A percentile compares a stretch with the other conserved stretches of the same genome.
Conservation (phyloP, 495 filamentous ascomycete genomes). For the Durotheca rogersii region DNA sequence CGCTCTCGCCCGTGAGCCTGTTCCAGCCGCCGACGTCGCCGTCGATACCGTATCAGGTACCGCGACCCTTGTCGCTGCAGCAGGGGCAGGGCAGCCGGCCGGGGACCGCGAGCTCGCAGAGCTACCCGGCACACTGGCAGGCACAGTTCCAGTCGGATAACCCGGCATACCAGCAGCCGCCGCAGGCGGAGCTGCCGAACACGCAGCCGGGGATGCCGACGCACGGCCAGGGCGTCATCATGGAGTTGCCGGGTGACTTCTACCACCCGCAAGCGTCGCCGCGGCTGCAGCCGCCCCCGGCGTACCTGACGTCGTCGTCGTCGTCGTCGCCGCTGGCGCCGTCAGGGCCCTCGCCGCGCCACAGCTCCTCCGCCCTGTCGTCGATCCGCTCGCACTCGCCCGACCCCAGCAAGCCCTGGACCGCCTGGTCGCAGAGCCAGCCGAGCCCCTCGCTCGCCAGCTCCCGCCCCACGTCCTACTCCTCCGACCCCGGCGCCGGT, state of each 20-base stretch:
- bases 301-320: too few species aligned
- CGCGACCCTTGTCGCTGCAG: constrained; percentile 40
- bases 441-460: constrained; percentile 32
- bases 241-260: constrained; percentile 52
- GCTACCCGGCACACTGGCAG: constrained; percentile 30
- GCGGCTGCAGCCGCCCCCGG: constrained; percentile 29
- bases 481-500: constrained; percentile 33
- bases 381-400: constrained; percentile 36
- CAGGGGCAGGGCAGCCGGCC: constrained; percentile 26
- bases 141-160: constrained; percentile 27
- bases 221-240: constrained; percentile 29
- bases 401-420: constrained; percentile 24
- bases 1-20: constrained; percentile 27
- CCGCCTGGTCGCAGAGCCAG: constrained; percentile 36
- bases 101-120: constrained; percentile 27
- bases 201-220: constrained; percentile 1
- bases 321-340: too few species aligned
- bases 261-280: constrained; percentile 35
- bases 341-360: too few species aligned
- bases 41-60: constrained; percentile 43
- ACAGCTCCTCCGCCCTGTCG: too few species aligned
- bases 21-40: constrained; percentile 39
- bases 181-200: constrained; percentile 23
- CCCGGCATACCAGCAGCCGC: constrained; percentile 22
- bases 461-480: constrained; percentile 39